A percentile compares a stretch with the other conserved stretches of the same genome.
phyloP scores from a whole-genome alignment of 116 monocot genomes.

The Zostera marina region DNA sequence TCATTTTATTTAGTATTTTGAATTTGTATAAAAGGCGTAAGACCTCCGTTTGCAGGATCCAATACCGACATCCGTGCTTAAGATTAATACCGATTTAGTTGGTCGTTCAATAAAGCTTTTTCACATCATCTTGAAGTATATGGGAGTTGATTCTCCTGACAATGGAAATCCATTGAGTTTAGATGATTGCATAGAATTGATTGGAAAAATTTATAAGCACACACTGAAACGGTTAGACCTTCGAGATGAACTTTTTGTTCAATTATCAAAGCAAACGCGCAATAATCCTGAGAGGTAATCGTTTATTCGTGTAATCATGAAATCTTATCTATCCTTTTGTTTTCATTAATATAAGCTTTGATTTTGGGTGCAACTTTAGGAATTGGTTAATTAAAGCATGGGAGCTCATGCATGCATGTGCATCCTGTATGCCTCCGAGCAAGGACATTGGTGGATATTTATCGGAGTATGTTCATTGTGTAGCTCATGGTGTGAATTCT shows the following conservation, averaged over 20 bases:
- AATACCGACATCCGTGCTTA: constrained; percentile 90
- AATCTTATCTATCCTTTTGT: not conserved
- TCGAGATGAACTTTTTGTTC: constrained; percentile 86
- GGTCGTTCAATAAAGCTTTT: constrained; percentile 79
- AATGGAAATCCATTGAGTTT: constrained; percentile 29
- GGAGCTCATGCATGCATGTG: constrained; percentile 95
- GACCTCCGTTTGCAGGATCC: constrained; percentile 43
- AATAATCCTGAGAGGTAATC: constrained; percentile 78
- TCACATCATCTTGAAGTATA: constrained; percentile 76
- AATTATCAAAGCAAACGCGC: constrained; percentile 92
- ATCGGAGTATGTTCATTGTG: constrained; percentile 81
- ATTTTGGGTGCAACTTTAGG: constrained; percentile 19
- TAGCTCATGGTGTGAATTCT: constrained; percentile 54
- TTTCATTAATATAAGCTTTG: not conserved
- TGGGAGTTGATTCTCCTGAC: constrained; percentile 80
- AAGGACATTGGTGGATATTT: constrained; percentile 88
- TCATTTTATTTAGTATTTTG: not conserved
- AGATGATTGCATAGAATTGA: constrained; percentile 77
- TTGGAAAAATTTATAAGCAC: constrained; percentile 81
- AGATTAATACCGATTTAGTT: constrained; percentile 63
- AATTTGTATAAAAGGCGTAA: not conserved
- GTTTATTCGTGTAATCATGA: not conserved
- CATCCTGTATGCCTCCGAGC: constrained; percentile 88
- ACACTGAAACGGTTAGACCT: constrained; percentile 79
- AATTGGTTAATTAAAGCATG: constrained; percentile 61